Evolutionary conservation across 2,329 filamentous ascomycete species (phyloP), one percentile per base, ranked within the genome.

Genomic region (Calonectria ilicicola): DNA sequence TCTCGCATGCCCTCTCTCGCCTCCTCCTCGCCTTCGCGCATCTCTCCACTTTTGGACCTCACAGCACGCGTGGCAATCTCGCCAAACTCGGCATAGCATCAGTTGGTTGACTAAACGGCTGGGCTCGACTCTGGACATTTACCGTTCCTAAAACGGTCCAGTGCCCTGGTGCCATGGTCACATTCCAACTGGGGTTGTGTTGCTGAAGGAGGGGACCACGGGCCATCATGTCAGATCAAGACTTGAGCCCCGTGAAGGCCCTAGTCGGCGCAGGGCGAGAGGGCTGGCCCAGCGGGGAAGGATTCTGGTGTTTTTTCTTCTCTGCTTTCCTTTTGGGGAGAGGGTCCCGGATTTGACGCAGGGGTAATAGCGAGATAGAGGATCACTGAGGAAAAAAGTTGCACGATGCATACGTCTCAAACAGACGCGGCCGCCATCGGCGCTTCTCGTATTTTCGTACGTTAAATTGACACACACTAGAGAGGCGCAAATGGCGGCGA

Each of bases 291-390:
- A 75, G 75, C 74, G 72, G 76, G 78, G 53, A 60, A 60, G 53
- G 53, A 60, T 60, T 60, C n/a, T 60, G 53, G 6, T 60, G 40
- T 42, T 42, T 42, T 56, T 35, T 14, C 32, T 14, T 14, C 32
- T 10, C 10, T 35, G 9, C 32, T 35, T 35, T 35, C 32, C 32
- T 14, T 56, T 35, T 32, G 29, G 51, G 29, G 27, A 42, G 19
- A n/a, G 40, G 40, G 40, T 19, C 40, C 17, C 15, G 53, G 14
- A 19, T 38, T 79, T 75, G 76, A 79, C 73, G 78, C 77, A 79
- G 76, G 77, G 77, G 77, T n/a, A 47, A 70, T 65, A 46, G 69
- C 6, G n/a, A 27, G 29, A 64, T 56, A 63, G 27, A 63, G 27
- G 21, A 27, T 9, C 4, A n/a, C 12, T 7, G 21, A 15, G 12